These are phyloP conservation scores for Cicer arietinum DNA, from an alignment of 306 rosid species.

Conservation along the genomic window DNA sequence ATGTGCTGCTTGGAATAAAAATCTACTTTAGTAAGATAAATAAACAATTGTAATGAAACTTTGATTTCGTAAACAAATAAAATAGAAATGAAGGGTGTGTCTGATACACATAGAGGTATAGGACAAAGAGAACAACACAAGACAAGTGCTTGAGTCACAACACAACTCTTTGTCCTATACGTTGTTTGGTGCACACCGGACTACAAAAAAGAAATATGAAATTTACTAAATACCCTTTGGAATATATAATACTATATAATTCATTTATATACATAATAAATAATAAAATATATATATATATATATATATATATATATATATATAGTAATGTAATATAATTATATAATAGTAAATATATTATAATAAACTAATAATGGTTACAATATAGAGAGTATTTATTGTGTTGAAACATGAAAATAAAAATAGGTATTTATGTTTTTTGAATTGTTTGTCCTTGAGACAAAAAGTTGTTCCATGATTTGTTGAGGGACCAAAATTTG, in stretches of 20 bases:
- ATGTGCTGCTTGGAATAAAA: slow-evolving; percentile 26
- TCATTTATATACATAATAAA: too few relatives aligned
- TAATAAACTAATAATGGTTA: neutral
- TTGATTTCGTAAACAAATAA: slow-evolving; percentile 27
- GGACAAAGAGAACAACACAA: neutral
- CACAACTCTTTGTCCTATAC: neutral
- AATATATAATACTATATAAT: too few relatives aligned
- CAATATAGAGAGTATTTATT: neutral
- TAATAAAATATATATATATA: too few relatives aligned
- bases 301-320: too few relatives aligned
- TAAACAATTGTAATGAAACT: slow-evolving; percentile 3
- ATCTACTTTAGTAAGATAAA: slow-evolving; percentile 12
- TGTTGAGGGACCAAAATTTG: neutral
- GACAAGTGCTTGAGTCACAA: neutral
- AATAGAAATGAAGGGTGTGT: slow-evolving; percentile 3
- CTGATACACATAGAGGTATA: neutral
- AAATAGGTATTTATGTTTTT: neutral
- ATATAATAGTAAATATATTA: neutral
- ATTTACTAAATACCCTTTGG: too few relatives aligned
- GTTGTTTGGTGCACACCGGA: neutral
- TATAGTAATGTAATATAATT: too few relatives aligned
- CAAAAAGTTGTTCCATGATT: neutral
- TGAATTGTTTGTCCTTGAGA: neutral
- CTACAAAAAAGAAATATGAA: neutral
- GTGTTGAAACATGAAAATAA: neutral